Percentiles rank a stretch among this genome's conserved stretches.
Evolutionary conservation across 306 rosid genomes (phyloP).

Genomic region (Hippophae gyantsensis): DNA sequence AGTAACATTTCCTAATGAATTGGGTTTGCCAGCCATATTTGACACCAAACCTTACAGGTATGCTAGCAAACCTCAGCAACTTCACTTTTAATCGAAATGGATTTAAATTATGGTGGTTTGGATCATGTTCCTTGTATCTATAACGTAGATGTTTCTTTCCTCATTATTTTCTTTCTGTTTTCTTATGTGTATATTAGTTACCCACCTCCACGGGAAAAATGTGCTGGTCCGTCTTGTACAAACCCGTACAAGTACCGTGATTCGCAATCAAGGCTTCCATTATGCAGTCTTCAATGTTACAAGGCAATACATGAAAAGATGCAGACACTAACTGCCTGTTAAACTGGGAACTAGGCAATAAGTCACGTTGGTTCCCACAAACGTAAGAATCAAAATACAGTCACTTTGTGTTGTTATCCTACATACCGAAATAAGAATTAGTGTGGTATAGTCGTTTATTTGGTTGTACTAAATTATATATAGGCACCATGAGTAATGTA

Average conservation of each 20-base stretch:
- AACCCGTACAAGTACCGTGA: constrained; percentile 49
- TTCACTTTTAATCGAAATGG: neutral
- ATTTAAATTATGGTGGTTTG: neutral
- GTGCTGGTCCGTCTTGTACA: constrained; percentile 46
- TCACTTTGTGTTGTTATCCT: no score
- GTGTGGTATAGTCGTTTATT: no score
- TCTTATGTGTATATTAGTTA: constrained; percentile 31
- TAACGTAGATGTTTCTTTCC: neutral
- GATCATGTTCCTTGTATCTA: neutral
- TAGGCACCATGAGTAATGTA: no score
- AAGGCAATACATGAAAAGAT: constrained; percentile 37
- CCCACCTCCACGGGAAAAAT: constrained; percentile 50
- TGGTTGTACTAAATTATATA: no score
- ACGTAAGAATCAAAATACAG: no score
- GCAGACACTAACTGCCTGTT: constrained; percentile 22
- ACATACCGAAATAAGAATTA: no score
- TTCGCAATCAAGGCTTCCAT: constrained; percentile 54
- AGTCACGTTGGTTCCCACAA: no score
- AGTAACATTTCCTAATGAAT: constrained; percentile 40
- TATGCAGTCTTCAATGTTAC: constrained; percentile 52
- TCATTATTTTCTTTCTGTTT: neutral
- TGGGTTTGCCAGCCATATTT: constrained; percentile 49
- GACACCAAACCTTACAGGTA: constrained; percentile 37
- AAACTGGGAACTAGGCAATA: neutral
- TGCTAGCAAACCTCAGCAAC: neutral